Base-by-base conservation (phyloP, 257 asterid species). In the Mentha longifolia region DNA sequence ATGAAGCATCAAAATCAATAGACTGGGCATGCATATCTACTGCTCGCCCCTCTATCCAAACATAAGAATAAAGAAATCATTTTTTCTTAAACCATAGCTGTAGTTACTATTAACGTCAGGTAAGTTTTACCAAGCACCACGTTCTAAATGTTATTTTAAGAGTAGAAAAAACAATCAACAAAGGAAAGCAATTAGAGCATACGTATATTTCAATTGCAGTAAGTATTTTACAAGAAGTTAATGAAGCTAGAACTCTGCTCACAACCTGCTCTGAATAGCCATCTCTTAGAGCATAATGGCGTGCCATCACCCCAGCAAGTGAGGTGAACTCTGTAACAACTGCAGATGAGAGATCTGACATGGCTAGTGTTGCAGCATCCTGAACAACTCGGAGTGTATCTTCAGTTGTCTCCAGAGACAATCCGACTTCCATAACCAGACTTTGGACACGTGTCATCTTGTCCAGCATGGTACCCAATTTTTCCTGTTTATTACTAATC, bases 221-320 rank as follows among this genome's bases (percentile, higher is more conserved):
- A 47, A n/a, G 60, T 56, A 19, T 68, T 61, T 46, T 19, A 54
- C n/a, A 46, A 71, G 45, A 65, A 73, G 62, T 7, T 50, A 54
- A 15, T 45, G 9, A 76, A 28, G 55, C 66, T 37, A 9, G 35
- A 9, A 65, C 60, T 70, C 31, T 57, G 75, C 73, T 35, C 57
- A 50, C 25, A 67, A 91, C 97, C 97, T 89, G 90, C 67, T 83
- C 83, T 57, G 97, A 88, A 75, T 86, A 85, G 85, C 97, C 97
- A 80, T 91, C 97, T 83, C 96, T 86, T 41, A 91, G 82, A 76
- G 99, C 97, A 86, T 94, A 94, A 82, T 94, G 99, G 16, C 93
- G 95, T 2, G 79, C 96, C 97, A 94, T 94, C 58, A 85, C 78
- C 73, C 99, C 99, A 30, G 99, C 85, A 69, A 89, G 99, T 67